Conservation (phyloP, 169 alveolate genomes). For the Plasmodium chabaudi region DNA sequence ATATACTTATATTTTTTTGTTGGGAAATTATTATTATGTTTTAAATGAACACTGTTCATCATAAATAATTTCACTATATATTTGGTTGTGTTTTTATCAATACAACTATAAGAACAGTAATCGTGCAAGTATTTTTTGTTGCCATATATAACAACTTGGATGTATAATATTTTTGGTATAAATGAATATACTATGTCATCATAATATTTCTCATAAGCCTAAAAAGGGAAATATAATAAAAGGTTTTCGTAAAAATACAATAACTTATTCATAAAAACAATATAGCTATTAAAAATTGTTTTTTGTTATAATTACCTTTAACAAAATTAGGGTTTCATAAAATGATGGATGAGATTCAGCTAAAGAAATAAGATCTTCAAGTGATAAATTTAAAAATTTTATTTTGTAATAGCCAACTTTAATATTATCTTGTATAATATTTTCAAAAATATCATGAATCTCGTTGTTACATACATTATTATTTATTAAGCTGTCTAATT, state of each 20-base stretch:
- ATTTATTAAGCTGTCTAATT: slow-evolving; percentile 3
- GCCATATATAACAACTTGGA: slow-evolving; percentile 58
- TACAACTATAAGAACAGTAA: slow-evolving; percentile 64
- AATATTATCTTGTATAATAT: slow-evolving; percentile 27
- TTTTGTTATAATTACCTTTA: slow-evolving; percentile 26
- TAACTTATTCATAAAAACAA: neutral
- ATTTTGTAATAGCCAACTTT: slow-evolving; percentile 32
- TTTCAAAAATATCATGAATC: slow-evolving; percentile 40
- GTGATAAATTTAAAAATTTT: slow-evolving; percentile 30
- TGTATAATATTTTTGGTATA: slow-evolving; percentile 57
- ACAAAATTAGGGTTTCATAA: slow-evolving; percentile 60
- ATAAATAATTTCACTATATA: slow-evolving; percentile 58
- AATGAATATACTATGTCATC: slow-evolving; percentile 61
- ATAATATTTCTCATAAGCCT: slow-evolving; percentile 66
- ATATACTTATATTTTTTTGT: slow-evolving; percentile 39
- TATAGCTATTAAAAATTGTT: neutral
- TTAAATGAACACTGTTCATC: slow-evolving; percentile 42
- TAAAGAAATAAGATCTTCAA: slow-evolving; percentile 29
- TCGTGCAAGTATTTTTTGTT: slow-evolving; percentile 52
- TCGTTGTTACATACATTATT: slow-evolving; percentile 9
- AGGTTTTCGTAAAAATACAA: neutral
- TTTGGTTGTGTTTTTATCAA: slow-evolving; percentile 42
- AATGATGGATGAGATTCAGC: slow-evolving; percentile 46
- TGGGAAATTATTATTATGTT: slow-evolving; percentile 35
- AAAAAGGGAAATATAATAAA: slow-evolving; percentile 5